Conservation (phyloP, 2,329 filamentous ascomycete species). For the Fusarium stilboides region DNA sequence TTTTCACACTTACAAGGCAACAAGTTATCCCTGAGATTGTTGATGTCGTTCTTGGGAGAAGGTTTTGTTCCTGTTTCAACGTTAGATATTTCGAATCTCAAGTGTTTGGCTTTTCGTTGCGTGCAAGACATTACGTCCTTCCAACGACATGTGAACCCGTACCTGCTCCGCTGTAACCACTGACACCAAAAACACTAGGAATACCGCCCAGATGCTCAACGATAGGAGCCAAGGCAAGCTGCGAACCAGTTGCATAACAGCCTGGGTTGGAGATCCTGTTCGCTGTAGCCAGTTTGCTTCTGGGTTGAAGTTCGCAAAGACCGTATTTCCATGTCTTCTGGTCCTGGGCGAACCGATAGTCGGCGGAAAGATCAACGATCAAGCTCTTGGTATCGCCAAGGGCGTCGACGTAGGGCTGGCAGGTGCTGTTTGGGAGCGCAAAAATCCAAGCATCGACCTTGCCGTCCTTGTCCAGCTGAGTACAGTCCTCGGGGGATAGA, state of each 20-base stretch:
- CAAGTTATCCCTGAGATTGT: slow-evolving; percentile 86
- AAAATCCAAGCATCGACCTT: slow-evolving; percentile 97
- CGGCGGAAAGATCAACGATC: slow-evolving; percentile 94
- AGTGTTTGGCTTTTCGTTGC: not conserved
- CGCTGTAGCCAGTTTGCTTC: slow-evolving; percentile 81
- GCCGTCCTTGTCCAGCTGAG: slow-evolving; percentile 84
- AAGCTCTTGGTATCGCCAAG: slow-evolving; percentile 77
- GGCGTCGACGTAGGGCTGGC: slow-evolving; percentile 93
- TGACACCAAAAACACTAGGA: slow-evolving; percentile 90
- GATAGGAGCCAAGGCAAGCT: slow-evolving; percentile 89
- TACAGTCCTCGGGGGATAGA: slow-evolving; percentile 87
- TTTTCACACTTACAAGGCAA: slow-evolving; percentile 75
- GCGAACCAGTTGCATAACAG: slow-evolving; percentile 94
- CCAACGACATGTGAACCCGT: not conserved
- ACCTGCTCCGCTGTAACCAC: slow-evolving; percentile 91
- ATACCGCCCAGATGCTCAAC: slow-evolving; percentile 82
- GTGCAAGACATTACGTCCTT: no score
- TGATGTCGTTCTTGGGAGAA: slow-evolving; percentile 91
- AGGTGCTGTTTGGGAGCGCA: slow-evolving; percentile 95
- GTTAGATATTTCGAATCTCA: slow-evolving; percentile 55
- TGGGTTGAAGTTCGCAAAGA: slow-evolving; percentile 83
- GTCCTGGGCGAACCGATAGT: slow-evolving; percentile 85
- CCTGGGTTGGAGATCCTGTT: slow-evolving; percentile 93
- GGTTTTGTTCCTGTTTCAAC: slow-evolving; percentile 91
- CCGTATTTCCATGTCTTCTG: slow-evolving; percentile 77